phyloP scores from a whole-genome alignment of 2,329 filamentous ascomycete species.

The Fusarium drepaniforme region DNA sequence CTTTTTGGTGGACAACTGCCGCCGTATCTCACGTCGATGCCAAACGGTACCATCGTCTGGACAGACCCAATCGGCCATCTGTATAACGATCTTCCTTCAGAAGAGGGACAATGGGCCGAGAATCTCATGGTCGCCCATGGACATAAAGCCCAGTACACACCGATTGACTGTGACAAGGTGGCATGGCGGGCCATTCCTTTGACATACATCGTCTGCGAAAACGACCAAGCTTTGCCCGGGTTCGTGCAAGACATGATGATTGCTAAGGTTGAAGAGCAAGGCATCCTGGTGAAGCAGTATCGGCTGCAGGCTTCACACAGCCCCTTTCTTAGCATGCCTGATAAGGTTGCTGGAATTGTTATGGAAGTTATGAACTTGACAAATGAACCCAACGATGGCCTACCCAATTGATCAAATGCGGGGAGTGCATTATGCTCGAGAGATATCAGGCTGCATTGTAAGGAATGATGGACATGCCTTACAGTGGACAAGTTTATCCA shows the following conservation, averaged over 20 bases:
- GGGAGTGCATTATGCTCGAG: neutral
- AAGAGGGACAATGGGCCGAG: neutral
- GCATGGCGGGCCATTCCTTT: neutral
- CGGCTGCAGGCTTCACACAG: neutral
- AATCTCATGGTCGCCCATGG: neutral
- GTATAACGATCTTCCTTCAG: neutral
- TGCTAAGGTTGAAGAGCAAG: neutral
- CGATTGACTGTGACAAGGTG: neutral
- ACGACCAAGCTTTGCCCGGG: neutral
- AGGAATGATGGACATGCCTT: neutral
- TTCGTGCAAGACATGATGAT: conserved; percentile 1
- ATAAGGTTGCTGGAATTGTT: neutral
- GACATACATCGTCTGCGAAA: neutral
- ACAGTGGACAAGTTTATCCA: neutral
- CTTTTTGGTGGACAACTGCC: neutral
- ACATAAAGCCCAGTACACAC: neutral
- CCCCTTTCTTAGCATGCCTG: neutral
- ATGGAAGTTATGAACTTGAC: neutral
- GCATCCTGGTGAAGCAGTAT: neutral
- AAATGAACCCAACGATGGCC: neutral
- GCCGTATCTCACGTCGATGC: neutral
- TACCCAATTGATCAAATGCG: neutral
- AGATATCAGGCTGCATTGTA: neutral
- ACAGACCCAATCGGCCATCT: neutral
- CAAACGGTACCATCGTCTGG: neutral